Percentiles rank a stretch among this genome's conserved stretches.
Conservation (phyloP, 169 alveolate species). For the Miamiensis avidus region DNA sequence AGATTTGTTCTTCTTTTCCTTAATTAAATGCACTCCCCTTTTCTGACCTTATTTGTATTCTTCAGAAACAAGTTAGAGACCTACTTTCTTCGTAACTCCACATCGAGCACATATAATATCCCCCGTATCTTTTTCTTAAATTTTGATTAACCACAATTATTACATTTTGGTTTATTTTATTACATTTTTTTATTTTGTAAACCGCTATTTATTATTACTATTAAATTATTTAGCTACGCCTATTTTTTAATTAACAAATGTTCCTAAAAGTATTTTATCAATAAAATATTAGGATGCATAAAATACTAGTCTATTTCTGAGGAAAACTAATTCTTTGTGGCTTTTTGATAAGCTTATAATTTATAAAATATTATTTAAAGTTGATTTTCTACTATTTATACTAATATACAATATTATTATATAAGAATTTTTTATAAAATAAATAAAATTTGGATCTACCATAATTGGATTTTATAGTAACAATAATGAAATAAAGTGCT, state of each 20-base stretch:
- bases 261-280: neutral
- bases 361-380: too few species aligned
- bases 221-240: too few species aligned
- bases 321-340: too few species aligned
- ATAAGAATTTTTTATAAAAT: too few species aligned
- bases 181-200: neutral
- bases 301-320: too few species aligned
- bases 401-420: too few species aligned
- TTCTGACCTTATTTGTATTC: neutral
- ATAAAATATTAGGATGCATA: neutral
- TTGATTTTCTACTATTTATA: too few species aligned
- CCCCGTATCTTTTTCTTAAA: neutral
- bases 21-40: neutral
- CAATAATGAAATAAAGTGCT: neutral
- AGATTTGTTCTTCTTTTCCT: neutral
- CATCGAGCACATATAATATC: neutral
- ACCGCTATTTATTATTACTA: neutral
- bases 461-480: neutral
- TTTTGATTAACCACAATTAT: neutral
- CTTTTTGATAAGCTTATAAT: too few species aligned
- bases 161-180: neutral
- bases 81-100: neutral
- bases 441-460: neutral
- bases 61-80: neutral
- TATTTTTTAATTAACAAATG: neutral